phyloP scores from a whole-genome alignment of 192 early-diverging fungal genomes.

The Hyaloraphidium curvatum region DNA sequence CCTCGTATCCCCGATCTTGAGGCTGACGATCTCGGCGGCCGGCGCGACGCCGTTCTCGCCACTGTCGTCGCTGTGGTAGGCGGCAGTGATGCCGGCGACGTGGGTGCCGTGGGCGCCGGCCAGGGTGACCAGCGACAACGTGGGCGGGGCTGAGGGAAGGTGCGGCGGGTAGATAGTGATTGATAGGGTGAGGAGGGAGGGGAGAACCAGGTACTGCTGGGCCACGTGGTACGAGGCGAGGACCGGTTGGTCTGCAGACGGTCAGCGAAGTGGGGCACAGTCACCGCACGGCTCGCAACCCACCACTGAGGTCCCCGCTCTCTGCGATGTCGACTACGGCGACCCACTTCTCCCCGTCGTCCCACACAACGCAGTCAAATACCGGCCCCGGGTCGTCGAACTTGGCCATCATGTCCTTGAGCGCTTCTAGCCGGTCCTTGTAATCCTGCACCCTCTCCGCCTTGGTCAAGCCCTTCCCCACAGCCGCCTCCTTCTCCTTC shows the following conservation, averaged over 20 bases:
- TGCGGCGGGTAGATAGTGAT: conserved; percentile 92
- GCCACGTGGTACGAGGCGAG: conserved; percentile 1
- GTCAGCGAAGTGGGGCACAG: background rate
- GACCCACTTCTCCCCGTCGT: conserved; percentile 77
- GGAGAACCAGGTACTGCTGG: no score
- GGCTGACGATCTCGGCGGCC: conserved; percentile 81
- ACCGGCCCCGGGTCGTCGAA: conserved; percentile 63
- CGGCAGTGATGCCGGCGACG: conserved; percentile 83
- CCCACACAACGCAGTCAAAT: conserved; percentile 65
- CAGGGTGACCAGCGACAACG: conserved; percentile 61
- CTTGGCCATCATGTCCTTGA: conserved; percentile 31
- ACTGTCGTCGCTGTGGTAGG: conserved; percentile 69
- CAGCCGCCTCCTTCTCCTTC: conserved; percentile 23
- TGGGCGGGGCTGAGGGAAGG: conserved; percentile 45
- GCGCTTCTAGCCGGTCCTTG: conserved; percentile 38
- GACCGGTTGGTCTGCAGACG: background rate
- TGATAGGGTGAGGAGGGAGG: background rate
- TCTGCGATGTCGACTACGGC: conserved; percentile 60
- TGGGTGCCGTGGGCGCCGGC: conserved; percentile 82
- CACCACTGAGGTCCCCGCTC: conserved; percentile 48
- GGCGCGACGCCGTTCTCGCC: conserved; percentile 81
- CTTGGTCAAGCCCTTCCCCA: conserved; percentile 19
- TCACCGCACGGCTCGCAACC: conserved; percentile 3
- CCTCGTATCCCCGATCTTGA: conserved; percentile 75
- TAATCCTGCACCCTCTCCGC: conserved; percentile 21